Evolutionary conservation across 2,329 filamentous ascomycete genomes (phyloP).

Genomic region (Pseudomassariella vexata): DNA sequence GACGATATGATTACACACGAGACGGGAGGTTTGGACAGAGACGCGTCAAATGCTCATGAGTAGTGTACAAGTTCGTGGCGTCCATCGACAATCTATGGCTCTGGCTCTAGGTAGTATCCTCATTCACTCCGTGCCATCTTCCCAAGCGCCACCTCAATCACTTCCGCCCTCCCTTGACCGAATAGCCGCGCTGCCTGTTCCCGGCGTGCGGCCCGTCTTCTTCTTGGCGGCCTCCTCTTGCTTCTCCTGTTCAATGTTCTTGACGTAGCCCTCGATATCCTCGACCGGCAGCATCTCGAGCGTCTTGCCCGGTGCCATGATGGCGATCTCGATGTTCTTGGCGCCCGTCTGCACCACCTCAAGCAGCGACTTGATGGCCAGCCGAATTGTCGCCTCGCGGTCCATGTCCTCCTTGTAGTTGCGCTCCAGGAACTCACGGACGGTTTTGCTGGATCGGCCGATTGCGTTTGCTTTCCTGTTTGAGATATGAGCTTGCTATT

Average conservation of each 20-base stretch:
- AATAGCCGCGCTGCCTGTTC: conserved; percentile 66
- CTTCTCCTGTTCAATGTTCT: conserved; percentile 99
- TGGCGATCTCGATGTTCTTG: conserved; percentile 99
- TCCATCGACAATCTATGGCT: conserved; percentile 7
- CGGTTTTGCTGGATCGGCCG: conserved; percentile 96
- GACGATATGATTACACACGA: not conserved
- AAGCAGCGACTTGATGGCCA: conserved; percentile 95
- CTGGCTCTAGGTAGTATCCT: not conserved
- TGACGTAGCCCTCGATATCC: conserved; percentile 95
- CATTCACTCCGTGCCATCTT: not conserved
- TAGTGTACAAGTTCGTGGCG: conserved; percentile 5
- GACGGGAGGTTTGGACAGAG: too few species aligned
- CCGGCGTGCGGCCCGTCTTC: conserved; percentile 75
- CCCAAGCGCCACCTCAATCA: not conserved
- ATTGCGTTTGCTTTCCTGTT: conserved; percentile 98
- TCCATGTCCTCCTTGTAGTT: conserved; percentile 99
- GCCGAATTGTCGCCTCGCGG: conserved; percentile 87
- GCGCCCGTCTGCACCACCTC: conserved; percentile 98
- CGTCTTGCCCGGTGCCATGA: conserved; percentile 88
- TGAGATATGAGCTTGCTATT: conserved; percentile 6
- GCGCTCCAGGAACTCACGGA: conserved; percentile 95
- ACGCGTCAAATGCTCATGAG: too few species aligned
- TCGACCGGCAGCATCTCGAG: conserved; percentile 93
- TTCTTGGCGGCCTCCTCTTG: conserved; percentile 97
- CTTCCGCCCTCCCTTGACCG: conserved; percentile 64